Percentiles rank a stretch among this genome's conserved stretches.
Conservation (phyloP, 2,329 filamentous ascomycete species). For the Fusarium protoensiforme region DNA sequence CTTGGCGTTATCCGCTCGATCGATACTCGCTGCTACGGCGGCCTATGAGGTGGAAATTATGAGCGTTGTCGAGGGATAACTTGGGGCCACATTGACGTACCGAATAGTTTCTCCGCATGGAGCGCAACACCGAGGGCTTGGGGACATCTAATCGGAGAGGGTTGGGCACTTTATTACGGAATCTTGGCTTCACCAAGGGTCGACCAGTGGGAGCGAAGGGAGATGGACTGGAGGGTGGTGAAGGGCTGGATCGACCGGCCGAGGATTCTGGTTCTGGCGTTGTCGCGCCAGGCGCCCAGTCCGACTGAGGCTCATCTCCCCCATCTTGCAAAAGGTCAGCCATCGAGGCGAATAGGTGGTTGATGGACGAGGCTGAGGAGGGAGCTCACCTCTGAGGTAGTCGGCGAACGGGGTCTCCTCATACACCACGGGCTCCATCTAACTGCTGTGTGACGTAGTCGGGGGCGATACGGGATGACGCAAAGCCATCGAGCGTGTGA, state of each 20-base stretch:
- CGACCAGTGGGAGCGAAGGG: slow-evolving; percentile 68
- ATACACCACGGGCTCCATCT: slow-evolving; percentile 86
- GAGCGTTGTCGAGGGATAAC: slow-evolving; percentile 1
- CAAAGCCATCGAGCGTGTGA: slow-evolving; percentile 45
- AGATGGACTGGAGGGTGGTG: slow-evolving; percentile 59
- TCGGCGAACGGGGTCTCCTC: slow-evolving; percentile 89
- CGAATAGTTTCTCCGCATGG: slow-evolving; percentile 62
- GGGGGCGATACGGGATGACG: slow-evolving; percentile 40
- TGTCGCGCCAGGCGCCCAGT: slow-evolving; percentile 58
- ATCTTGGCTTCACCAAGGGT: slow-evolving; percentile 64
- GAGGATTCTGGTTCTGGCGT: slow-evolving; percentile 48
- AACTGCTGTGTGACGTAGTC: slow-evolving; percentile 44
- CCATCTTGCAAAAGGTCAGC: slow-evolving; percentile 52
- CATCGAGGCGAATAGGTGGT: not conserved
- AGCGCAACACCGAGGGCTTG: slow-evolving; percentile 52
- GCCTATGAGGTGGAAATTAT: slow-evolving; percentile 56
- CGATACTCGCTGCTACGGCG: slow-evolving; percentile 77
- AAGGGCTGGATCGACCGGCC: slow-evolving; percentile 52
- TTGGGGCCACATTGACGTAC: slow-evolving; percentile 50
- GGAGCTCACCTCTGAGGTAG: slow-evolving; percentile 81
- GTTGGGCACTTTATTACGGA: slow-evolving; percentile 60
- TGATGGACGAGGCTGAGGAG: not conserved
- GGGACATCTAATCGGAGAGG: slow-evolving; percentile 56
- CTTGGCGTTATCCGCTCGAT: slow-evolving; percentile 81
- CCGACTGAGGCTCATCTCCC: slow-evolving; percentile 57